Percentiles rank a stretch among this genome's conserved stretches.
These are phyloP conservation scores for Tardiomyces digboiensis DNA, from an alignment of 1,139 yeast genomes.

Conservation along the genomic window DNA sequence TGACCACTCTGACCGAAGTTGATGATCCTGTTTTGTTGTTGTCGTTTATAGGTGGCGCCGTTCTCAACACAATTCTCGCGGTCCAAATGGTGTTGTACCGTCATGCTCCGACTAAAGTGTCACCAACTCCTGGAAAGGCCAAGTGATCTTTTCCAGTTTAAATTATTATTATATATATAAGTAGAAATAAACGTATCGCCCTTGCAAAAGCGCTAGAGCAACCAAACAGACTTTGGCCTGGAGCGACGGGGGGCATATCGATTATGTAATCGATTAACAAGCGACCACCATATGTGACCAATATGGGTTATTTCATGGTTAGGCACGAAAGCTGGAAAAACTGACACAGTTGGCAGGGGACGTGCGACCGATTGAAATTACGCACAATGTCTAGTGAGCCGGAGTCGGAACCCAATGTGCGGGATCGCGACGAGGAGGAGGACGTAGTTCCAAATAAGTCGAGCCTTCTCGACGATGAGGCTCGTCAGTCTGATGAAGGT, in stretches of 20 bases:
- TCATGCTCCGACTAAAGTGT: constrained; percentile 6
- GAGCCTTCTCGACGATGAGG: constrained; percentile 5
- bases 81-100: constrained; percentile 28
- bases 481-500: constrained; percentile 9
- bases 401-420: not conserved
- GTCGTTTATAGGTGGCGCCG: constrained; percentile 26
- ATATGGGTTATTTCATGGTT: too few relatives aligned
- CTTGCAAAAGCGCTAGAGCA: too few relatives aligned
- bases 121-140: not conserved
- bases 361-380: too few relatives aligned
- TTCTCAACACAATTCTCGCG: constrained; percentile 26
- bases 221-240: too few relatives aligned
- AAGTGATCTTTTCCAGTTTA: not conserved
- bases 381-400: not conserved
- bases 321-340: too few relatives aligned
- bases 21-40: constrained; percentile 26
- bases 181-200: too few relatives aligned
- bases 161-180: too few relatives aligned
- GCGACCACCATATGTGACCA: too few relatives aligned
- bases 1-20: constrained; percentile 41
- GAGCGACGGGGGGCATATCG: too few relatives aligned
- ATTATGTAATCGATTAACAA: too few relatives aligned
- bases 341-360: too few relatives aligned
- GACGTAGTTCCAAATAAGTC: constrained; percentile 5
- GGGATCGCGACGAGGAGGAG: constrained; percentile 8